Percentiles rank a stretch among this genome's conserved stretches.
Evolutionary conservation across 2,329 filamentous ascomycete genomes (phyloP).

Genomic region (Pyricularia sp.): DNA sequence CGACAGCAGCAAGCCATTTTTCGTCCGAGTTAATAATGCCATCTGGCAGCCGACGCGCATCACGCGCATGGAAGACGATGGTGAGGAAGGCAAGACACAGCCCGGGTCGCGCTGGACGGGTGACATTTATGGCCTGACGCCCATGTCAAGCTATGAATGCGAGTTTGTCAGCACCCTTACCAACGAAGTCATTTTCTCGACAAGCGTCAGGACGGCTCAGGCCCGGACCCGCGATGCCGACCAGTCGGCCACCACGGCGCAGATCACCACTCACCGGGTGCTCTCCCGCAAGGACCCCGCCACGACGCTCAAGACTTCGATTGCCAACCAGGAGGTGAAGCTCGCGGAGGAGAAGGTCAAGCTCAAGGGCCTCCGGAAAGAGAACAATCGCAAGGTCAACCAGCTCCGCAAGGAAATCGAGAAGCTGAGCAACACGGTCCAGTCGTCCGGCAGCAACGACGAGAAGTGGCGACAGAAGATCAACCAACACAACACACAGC

Average conservation of each 20-base stretch:
- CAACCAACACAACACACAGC: slow-evolving; percentile 65
- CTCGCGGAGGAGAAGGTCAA: slow-evolving; percentile 59
- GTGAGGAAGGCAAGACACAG: slow-evolving; percentile 10
- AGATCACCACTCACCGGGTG: slow-evolving; percentile 28
- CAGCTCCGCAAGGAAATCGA: slow-evolving; percentile 66
- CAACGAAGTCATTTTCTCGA: slow-evolving; percentile 58
- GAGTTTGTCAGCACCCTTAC: slow-evolving; percentile 65
- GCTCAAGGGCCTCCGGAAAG: slow-evolving; percentile 63
- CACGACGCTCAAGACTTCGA: slow-evolving; percentile 68
- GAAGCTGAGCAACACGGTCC: slow-evolving; percentile 53
- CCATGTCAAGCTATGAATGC: slow-evolving; percentile 67
- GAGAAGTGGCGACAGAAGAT: slow-evolving; percentile 69
- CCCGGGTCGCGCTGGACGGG: slow-evolving; percentile 56
- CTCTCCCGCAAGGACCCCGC: slow-evolving; percentile 63
- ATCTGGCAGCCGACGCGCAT: slow-evolving; percentile 73
- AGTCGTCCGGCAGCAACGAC: slow-evolving; percentile 62
- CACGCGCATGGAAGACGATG: slow-evolving; percentile 26
- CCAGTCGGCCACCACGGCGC: slow-evolving; percentile 10
- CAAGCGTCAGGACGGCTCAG: slow-evolving; percentile 58
- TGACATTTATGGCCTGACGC: slow-evolving; percentile 59
- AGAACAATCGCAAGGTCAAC: slow-evolving; percentile 62
- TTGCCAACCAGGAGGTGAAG: slow-evolving; percentile 61
- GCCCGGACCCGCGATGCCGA: slow-evolving; percentile 34
- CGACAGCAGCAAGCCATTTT: slow-evolving; percentile 66
- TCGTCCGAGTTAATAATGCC: slow-evolving; percentile 68